A percentile compares a stretch with the other conserved stretches of the same genome.
Evolutionary conservation across 129 eudicot genomes (phyloP).

Genomic region (Tagetes patula): DNA sequence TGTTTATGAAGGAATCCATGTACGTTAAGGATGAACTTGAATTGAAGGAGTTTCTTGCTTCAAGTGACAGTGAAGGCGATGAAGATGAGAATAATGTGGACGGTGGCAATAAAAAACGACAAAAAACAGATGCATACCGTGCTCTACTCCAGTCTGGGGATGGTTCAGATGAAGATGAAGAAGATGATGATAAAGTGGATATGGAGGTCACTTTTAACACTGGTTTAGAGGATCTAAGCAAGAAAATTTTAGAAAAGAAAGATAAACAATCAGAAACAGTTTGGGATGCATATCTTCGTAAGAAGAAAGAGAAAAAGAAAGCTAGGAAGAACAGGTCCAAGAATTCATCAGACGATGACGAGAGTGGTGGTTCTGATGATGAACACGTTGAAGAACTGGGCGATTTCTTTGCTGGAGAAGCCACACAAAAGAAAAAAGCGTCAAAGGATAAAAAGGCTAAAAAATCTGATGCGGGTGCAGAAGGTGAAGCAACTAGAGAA

Average conservation of each 20-base stretch:
- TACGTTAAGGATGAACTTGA: constrained; percentile 56
- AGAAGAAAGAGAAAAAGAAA: constrained; percentile 76
- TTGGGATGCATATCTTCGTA: constrained; percentile 83
- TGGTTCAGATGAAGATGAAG: constrained; percentile 61
- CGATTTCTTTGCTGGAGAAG: constrained; percentile 71
- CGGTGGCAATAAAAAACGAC: constrained; percentile 39
- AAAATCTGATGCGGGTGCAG: constrained; percentile 35
- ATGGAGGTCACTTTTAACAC: constrained; percentile 97
- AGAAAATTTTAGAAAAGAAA: constrained; percentile 74
- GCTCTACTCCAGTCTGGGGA: constrained; percentile 74
- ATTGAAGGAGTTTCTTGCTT: constrained; percentile 71
- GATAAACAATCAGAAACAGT: constrained; percentile 78
- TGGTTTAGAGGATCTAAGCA: constrained; percentile 88
- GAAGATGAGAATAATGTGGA: constrained; percentile 46
- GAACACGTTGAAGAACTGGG: constrained; percentile 56
- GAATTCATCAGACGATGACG: constrained; percentile 75
- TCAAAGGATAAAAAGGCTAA: constrained; percentile 23
- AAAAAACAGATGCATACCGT: constrained; percentile 65
- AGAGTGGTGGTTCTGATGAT: constrained; percentile 47
- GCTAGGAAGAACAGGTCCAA: constrained; percentile 55
- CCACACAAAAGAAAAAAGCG: constrained; percentile 24
- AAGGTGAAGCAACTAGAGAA: constrained; percentile 75
- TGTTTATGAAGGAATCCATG: constrained; percentile 47
- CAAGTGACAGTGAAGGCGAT: constrained; percentile 80
- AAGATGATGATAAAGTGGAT: constrained; percentile 58